Evolutionary conservation across 257 asterid genomes (phyloP), one percentile per base, ranked within the genome.

Genomic region (Penstemon eatonii): DNA sequence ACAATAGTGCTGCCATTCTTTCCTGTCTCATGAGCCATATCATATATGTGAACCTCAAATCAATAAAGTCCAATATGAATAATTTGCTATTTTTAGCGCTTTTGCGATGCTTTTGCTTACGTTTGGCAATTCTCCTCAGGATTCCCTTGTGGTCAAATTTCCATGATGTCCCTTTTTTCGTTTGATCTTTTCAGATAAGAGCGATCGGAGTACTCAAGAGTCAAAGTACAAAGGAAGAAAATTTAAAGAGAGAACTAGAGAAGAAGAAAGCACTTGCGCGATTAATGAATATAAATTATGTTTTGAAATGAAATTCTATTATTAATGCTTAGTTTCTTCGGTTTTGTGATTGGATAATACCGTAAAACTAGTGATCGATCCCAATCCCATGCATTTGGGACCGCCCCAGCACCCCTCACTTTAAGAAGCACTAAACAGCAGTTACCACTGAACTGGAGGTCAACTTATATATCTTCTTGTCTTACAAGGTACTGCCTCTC

Each of bases 391-490:
- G 52, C 62, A 70, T 51, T 57, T 57, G 38, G 58, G 70, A 4
- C 69, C 33, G 33, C 33, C 33, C 33, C 33, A 1, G 2, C 33
- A 25, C 70, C 70, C 54, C 68, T 67, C 70, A 75, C 70, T 66
- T 54, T 65, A 61, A 72, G 65, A 54, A 66, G 74, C 73, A 70
- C 55, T 56, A 59, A 60, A 56, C 71, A 68, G 37, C 25, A 37
- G 71, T 43, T 60, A 62, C 49, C 70, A 62, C 69, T 67, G 56
- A 49, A 33, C 25, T 62, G 47, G 54, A 56, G 60, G 62, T 75
- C 44, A 51, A 73, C 51, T 62, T 56, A 37, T 25, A 47, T 25
- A 47, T 51, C 36, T 38, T 70, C 42, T 55, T 67, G 65, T 53
- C 53, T 42, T 57, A 54, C 60, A 63, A 13, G 59, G 59, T 69